Evolutionary conservation across 257 asterid species (phyloP).

Genomic region (Solanum sejunctum): DNA sequence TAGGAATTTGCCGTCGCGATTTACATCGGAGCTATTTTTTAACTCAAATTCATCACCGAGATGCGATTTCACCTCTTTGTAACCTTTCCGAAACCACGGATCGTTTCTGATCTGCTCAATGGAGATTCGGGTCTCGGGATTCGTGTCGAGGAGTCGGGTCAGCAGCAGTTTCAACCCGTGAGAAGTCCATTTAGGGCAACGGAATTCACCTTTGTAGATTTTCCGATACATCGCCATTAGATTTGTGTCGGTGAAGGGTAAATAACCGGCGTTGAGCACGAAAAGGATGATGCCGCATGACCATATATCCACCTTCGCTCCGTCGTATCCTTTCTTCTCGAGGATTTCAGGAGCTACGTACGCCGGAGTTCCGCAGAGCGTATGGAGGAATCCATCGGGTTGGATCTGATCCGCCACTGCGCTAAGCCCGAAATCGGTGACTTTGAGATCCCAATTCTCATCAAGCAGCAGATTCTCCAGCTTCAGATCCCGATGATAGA

Average conservation of each 20-base stretch:
- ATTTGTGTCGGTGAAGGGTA: neutral
- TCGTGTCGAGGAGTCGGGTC: neutral
- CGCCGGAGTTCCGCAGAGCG: slow-evolving; percentile 1
- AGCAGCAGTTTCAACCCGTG: neutral
- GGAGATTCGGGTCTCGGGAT: neutral
- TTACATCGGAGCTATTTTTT: neutral
- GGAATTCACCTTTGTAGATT: neutral
- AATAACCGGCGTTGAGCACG: slow-evolving; percentile 3
- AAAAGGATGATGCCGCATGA: slow-evolving; percentile 6
- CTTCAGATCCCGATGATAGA: slow-evolving; percentile 4
- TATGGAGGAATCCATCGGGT: slow-evolving; percentile 2
- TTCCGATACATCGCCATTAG: slow-evolving; percentile 6
- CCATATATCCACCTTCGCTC: slow-evolving; percentile 2
- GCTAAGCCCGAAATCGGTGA: slow-evolving; percentile 1
- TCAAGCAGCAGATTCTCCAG: neutral
- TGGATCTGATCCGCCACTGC: slow-evolving; percentile 3
- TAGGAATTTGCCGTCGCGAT: slow-evolving; percentile 9
- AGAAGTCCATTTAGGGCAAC: slow-evolving; percentile 4
- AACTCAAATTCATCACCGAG: slow-evolving; percentile 29
- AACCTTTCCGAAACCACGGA: slow-evolving; percentile 7
- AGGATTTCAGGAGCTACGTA: slow-evolving; percentile 7
- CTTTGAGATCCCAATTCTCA: slow-evolving; percentile 4
- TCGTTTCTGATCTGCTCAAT: neutral
- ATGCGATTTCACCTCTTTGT: slow-evolving; percentile 18
- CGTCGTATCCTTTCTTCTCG: neutral